Evolutionary conservation across 306 rosid genomes (phyloP).

Genomic region (Cyamopsis tetragonoloba): DNA sequence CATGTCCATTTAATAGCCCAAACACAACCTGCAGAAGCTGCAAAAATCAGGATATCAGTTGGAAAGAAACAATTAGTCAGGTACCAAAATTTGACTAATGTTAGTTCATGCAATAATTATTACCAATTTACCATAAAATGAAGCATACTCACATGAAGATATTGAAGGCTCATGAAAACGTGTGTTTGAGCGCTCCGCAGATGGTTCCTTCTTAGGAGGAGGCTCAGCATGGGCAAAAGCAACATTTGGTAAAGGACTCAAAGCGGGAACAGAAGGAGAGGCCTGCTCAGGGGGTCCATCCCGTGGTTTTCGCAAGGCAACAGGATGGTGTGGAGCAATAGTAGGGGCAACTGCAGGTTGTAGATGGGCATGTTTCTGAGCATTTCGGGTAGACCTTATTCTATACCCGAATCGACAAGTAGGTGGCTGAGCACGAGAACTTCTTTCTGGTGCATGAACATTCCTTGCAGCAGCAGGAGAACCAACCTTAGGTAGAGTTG

Average conservation of each 20-base stretch:
- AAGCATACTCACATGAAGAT: conserved; percentile 53
- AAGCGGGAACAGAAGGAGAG: conserved; percentile 45
- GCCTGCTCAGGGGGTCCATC: conserved; percentile 35
- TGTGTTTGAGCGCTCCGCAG: conserved; percentile 29
- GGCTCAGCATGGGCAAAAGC: conserved; percentile 55
- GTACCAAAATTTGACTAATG: too few relatives aligned
- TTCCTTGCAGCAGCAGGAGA: conserved; percentile 43
- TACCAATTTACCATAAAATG: neutral
- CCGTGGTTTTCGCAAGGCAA: conserved; percentile 39
- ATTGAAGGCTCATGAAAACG: conserved; percentile 38
- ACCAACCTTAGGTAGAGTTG: conserved; percentile 38
- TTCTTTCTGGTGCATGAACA: conserved; percentile 35
- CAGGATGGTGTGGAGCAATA: conserved; percentile 34
- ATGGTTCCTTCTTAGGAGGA: conserved; percentile 47
- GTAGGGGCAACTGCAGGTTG: conserved; percentile 52
- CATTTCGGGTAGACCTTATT: conserved; percentile 36
- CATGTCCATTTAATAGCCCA: conserved; percentile 31
- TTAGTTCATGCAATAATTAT: neutral
- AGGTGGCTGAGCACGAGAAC: conserved; percentile 51
- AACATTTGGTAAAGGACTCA: conserved; percentile 65
- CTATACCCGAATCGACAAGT: conserved; percentile 36
- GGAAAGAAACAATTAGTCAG: neutral
- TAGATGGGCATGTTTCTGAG: conserved; percentile 33
- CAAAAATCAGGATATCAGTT: conserved; percentile 25
- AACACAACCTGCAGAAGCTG: conserved; percentile 58